Evolutionary conservation across 1,284 basidiomycete species (phyloP).

Genomic region (Flammula alnicola): DNA sequence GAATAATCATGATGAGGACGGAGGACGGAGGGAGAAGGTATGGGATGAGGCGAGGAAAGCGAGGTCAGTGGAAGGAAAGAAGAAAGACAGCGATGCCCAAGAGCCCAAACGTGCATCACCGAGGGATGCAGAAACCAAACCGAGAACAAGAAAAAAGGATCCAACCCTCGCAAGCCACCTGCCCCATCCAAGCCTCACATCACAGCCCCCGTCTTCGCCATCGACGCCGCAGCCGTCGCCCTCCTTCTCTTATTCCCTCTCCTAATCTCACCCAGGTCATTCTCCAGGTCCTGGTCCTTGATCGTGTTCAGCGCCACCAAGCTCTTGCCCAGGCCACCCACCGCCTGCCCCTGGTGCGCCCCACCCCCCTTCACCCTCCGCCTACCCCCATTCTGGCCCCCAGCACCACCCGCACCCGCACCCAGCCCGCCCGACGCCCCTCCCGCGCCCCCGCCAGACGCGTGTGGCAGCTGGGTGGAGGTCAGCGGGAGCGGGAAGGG

Average conservation of each 20-base stretch:
- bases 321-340: constrained; percentile 73
- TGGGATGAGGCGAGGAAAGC: not conserved
- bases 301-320: constrained; percentile 51
- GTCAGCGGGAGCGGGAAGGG: constrained; percentile 81
- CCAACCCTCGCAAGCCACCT: too few relatives aligned
- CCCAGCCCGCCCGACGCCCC: constrained; percentile 18
- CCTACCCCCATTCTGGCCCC: constrained; percentile 48
- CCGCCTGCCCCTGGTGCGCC: constrained; percentile 50
- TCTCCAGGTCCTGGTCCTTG: constrained; percentile 73
- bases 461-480: constrained; percentile 43
- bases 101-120: not conserved
- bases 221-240: constrained; percentile 29
- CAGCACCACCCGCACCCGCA: constrained; percentile 37
- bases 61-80: not conserved
- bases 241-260: constrained; percentile 72
- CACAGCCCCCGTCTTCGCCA: constrained; percentile 11
- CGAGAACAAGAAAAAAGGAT: too few relatives aligned
- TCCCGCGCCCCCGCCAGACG: constrained; percentile 12
- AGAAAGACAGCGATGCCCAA: not conserved
- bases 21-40: not conserved
- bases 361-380: constrained; percentile 63
- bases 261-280: constrained; percentile 75
- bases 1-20: too few relatives aligned
- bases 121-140: not conserved
- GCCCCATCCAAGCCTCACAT: not conserved